Base-by-base conservation (phyloP, 495 filamentous ascomycete species). In the Hypoxylon trugodes region DNA sequence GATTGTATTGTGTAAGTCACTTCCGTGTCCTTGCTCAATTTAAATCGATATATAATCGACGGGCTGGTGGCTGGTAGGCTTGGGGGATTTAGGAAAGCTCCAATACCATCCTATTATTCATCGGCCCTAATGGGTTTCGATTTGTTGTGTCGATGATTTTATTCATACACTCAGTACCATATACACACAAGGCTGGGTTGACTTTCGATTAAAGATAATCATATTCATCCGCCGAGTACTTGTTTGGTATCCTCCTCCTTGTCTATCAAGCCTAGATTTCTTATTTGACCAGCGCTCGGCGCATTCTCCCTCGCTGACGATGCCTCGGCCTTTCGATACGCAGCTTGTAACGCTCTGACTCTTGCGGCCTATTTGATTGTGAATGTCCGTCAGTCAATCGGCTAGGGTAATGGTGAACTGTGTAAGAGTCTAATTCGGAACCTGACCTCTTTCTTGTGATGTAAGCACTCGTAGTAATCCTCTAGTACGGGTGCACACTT, bases 381-480 rank as follows among this genome's bases (percentile, higher is more conserved):
- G 38, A 52, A 33, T 22, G 16, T 52, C 2, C 26, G 48, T 68
- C 15, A 61, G 57, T 32, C n/a, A 12, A 40, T 30, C 6, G 28
- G 30, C 53, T 40, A 30, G 37, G 37, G 59, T 22, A 3, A 6
- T 40, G 10, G 37, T 24, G n/a, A n/a, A n/a, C n/a, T 48, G 26
- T 8, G 30, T 9, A 43, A 24, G 28, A 33, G 38, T 35, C 21
- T n/a, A 26, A 13, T 21, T 61, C 28, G 21, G 7, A 22, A 52
- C 76, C 84, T 65, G 66, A 97, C 95, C 91, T 98, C 95, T 80
- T 98, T 97, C 78, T 85, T 89, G 82, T 98, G 95, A 74, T 98
- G 94, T 72, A 98, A 82, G 80, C 96, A 98, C 81, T 98, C 95
- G 77, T 96, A 91, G 82, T 98, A 98, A 71, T 99, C 95, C 72